Conservation (phyloP, 306 rosid species). For the Chamaecrista fasciculata region DNA sequence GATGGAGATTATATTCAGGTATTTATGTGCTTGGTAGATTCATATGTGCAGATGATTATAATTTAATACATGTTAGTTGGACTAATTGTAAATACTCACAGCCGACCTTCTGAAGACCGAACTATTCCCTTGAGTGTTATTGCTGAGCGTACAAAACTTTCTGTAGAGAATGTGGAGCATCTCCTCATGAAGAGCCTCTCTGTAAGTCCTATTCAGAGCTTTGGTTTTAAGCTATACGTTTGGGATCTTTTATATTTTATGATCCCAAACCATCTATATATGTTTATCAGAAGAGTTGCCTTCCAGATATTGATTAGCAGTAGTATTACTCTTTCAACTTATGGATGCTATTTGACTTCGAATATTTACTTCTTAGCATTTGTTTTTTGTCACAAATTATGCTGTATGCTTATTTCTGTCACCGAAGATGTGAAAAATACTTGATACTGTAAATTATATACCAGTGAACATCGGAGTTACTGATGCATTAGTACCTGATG, state of each 20-base stretch:
- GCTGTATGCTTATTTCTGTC: constrained; percentile 2
- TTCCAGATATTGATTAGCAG: not conserved
- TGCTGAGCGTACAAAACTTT: constrained; percentile 92
- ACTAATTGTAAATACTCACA: constrained; percentile 43
- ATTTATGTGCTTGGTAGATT: constrained; percentile 21
- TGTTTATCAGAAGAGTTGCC: not conserved
- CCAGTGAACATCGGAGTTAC: not conserved
- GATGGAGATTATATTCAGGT: constrained; percentile 99
- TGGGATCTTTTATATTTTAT: not conserved
- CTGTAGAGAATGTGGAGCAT: constrained; percentile 94
- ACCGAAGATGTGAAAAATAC: not conserved
- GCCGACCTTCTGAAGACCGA: constrained; percentile 95
- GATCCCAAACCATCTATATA: not conserved
- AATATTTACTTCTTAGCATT: not conserved
- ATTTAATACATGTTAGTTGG: not conserved
- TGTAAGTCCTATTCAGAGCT: constrained; percentile 53
- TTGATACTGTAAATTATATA: not conserved
- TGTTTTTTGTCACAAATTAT: not conserved
- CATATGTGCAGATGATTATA: not conserved
- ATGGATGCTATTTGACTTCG: not conserved
- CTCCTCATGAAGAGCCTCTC: constrained; percentile 98
- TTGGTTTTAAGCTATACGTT: not conserved
- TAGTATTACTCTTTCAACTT: not conserved
- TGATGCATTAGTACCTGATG: constrained; percentile 1
- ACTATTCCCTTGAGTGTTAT: constrained; percentile 89